Evolutionary conservation across 2,329 filamentous ascomycete species (phyloP).

Genomic region (Colletotrichum limetticola): DNA sequence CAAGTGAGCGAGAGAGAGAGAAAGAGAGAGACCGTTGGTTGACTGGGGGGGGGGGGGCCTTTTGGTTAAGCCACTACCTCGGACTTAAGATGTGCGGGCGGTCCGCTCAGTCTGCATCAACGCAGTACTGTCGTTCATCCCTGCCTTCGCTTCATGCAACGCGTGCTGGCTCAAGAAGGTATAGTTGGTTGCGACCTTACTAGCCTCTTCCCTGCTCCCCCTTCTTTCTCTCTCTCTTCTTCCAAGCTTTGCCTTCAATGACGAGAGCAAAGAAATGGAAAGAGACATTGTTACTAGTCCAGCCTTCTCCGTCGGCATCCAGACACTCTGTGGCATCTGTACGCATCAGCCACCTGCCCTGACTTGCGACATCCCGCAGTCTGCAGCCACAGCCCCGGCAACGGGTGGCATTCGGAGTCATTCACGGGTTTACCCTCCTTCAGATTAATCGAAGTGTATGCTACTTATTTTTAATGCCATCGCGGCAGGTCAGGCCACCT

Average conservation of each 20-base stretch:
- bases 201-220: background rate
- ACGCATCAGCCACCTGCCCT: slow-evolving; percentile 1
- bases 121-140: background rate
- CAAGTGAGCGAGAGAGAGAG: background rate
- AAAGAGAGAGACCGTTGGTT: background rate
- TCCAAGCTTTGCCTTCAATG: slow-evolving; percentile 12
- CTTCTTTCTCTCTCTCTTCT: background rate
- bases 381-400: background rate
- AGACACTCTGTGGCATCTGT: background rate
- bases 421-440: background rate
- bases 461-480: background rate
- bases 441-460: background rate
- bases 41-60: background rate
- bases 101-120: background rate
- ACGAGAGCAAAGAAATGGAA: background rate
- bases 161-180: background rate
- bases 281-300: background rate
- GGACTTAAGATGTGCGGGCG: background rate
- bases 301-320: background rate
- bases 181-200: background rate
- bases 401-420: background rate
- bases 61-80: slow-evolving; percentile 3
- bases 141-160: background rate
- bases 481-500: background rate
- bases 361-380: slow-evolving; percentile 3